Percentiles rank a stretch among this genome's conserved stretches.
Conservation (phyloP, 116 monocot genomes). For the Trichopus zeylanicus region DNA sequence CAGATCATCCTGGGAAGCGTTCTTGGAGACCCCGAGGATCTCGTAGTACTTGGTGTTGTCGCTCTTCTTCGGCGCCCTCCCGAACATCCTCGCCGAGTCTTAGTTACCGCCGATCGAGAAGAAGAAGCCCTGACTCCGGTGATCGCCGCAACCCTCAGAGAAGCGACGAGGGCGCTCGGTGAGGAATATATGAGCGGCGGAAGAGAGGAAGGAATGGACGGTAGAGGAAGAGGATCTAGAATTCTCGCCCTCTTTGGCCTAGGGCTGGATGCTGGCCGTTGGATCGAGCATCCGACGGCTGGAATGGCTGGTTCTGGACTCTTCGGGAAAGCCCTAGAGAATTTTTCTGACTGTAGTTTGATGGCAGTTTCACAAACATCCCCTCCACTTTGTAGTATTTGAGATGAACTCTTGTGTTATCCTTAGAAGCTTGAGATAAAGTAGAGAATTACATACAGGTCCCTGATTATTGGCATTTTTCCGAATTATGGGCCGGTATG, state of each 20-base stretch:
- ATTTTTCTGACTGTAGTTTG: too few species aligned
- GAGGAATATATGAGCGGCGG: not conserved
- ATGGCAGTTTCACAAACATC: too few species aligned
- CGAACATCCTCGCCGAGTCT: constrained; percentile 35
- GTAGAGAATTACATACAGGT: too few species aligned
- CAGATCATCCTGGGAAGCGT: constrained; percentile 50
- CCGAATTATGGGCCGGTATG: too few species aligned
- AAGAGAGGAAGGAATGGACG: not conserved
- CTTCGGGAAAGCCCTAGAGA: too few species aligned
- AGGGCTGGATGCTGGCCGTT: not conserved
- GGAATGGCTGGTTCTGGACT: constrained; percentile 8
- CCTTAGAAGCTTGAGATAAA: too few species aligned
- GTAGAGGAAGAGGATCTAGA: constrained; percentile 14
- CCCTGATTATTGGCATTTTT: too few species aligned
- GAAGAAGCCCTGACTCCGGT: too few species aligned
- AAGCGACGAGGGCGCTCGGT: not conserved
- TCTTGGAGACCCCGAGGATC: constrained; percentile 52
- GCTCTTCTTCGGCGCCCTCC: constrained; percentile 66
- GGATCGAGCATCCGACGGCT: constrained; percentile 8
- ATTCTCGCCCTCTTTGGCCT: too few species aligned
- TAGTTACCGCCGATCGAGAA: not conserved
- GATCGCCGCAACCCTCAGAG: too few species aligned
- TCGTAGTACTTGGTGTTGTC: constrained; percentile 62
- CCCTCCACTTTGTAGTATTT: too few species aligned
- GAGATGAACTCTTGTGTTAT: too few species aligned